Conservation (phyloP, 257 asterid species). For the Handroanthus guayacan region DNA sequence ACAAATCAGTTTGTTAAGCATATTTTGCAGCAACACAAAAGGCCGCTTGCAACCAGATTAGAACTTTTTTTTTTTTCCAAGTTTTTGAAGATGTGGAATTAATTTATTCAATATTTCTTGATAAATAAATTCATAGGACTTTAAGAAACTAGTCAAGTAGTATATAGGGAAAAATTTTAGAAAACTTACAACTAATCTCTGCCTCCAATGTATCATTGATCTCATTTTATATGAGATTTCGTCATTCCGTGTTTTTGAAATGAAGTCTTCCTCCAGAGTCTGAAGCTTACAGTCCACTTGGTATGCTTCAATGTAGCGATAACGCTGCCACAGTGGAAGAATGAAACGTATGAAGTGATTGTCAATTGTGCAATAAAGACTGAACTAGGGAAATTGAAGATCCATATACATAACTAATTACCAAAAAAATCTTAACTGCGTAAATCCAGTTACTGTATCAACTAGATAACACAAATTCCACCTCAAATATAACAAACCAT, state of each 20-base stretch:
- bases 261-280: constrained; percentile 69
- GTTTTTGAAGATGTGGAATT: too few species aligned
- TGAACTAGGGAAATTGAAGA: neutral
- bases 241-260: constrained; percentile 54
- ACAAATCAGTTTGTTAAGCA: constrained; percentile 27
- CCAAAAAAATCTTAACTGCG: neutral
- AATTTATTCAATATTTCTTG: neutral
- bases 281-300: constrained; percentile 77
- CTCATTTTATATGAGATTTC: constrained; percentile 56
- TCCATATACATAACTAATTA: constrained; percentile 5
- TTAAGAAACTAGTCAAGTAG: constrained; percentile 11
- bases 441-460: constrained; percentile 10
- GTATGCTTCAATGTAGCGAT: constrained; percentile 85
- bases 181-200: constrained; percentile 81
- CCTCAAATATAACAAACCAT: neutral
- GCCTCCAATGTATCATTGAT: constrained; percentile 75
- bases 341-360: constrained; percentile 32
- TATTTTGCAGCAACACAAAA: constrained; percentile 2
- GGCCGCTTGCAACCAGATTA: constrained; percentile 18
- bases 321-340: constrained; percentile 61
- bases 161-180: constrained; percentile 16
- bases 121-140: neutral
- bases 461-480: constrained; percentile 17
- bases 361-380: constrained; percentile 34
- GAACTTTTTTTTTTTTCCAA: too few species aligned